Evolutionary conservation across 2,329 filamentous ascomycete species (phyloP), one percentile per base, ranked within the genome.

Genomic region (Dissoconium aciculare): DNA sequence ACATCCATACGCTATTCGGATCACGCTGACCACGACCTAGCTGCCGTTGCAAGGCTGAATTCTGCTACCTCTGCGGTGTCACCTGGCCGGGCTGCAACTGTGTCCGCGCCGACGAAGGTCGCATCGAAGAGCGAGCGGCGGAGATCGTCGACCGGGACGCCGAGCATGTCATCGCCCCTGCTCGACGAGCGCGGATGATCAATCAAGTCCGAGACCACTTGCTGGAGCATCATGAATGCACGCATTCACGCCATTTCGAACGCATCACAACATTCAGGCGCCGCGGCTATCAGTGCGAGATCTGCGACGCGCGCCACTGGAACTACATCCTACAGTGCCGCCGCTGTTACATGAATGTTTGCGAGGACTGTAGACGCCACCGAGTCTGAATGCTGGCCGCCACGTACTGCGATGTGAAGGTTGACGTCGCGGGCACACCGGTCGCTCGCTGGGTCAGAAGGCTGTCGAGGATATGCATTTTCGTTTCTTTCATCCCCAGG

Each of bases 41-140:
- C n/a, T 23, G 19, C 19, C 19, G 19, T n/a, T 23, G 19, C 19
- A 23, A 23, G n/a, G 19, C 19, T n/a, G 19, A 23, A n/a, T 23
- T 23, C 19, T 23, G 19, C 19, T 23, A 23, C n/a, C 19, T 23
- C 8, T 23, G 19, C 19, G 19, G 19, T n/a, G 19, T 23, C 8
- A n/a, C 8, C 8, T 23, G 19, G 19, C n/a, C 8, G 8, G n/a
- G n/a, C 19, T 23, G 19, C 19, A n/a, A 23, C 8, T 23, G 19
- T n/a, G n/a, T 23, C 19, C 19, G 19, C 19, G 19, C 19, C 8
- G 19, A 23, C 19, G 19, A 8, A n/a, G 8, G n/a, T 23, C 19
- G 19, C n/a, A 23, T 23, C n/a, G 19, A 23, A 23, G 19, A 23
- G 19, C 19, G 19, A 23, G 19, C 19, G 8, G 19, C n/a, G n/a